These are phyloP conservation scores for Erodium moschatum DNA, from an alignment of 441 rosid genomes.

Conservation along the genomic window DNA sequence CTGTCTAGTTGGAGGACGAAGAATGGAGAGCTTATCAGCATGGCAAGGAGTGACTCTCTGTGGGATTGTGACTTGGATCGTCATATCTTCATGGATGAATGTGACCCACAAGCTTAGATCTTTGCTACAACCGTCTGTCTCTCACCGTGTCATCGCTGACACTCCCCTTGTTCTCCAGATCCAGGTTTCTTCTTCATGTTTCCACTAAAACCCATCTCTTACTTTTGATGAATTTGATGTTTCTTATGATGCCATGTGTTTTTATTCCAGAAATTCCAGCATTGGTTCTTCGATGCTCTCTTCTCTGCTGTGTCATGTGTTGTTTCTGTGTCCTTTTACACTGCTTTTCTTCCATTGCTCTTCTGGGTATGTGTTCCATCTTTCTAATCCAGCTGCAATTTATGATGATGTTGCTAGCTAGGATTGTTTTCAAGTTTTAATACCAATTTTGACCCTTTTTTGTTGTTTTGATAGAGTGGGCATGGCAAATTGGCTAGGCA, in stretches of 20 bases:
- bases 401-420: constrained; percentile 10
- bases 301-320: constrained; percentile 79
- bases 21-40: constrained; percentile 61
- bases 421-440: background rate
- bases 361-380: constrained; percentile 59
- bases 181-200: constrained; percentile 44
- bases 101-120: constrained; percentile 69
- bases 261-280: constrained; percentile 51
- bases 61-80: constrained; percentile 66
- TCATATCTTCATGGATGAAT: constrained; percentile 44
- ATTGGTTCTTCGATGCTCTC: constrained; percentile 54
- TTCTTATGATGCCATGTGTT: background rate
- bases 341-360: constrained; percentile 89
- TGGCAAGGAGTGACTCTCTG: constrained; percentile 66
- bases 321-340: constrained; percentile 93
- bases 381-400: background rate
- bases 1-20: background rate
- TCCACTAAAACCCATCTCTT: constrained; percentile 9
- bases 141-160: constrained; percentile 46
- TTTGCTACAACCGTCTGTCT: constrained; percentile 56
- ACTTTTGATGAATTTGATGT: background rate
- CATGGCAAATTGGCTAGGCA: constrained; percentile 96
- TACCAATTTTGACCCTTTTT: background rate
- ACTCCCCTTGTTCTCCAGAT: constrained; percentile 54
- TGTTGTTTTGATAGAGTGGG: constrained; percentile 56